Percentiles rank a stretch among this genome's conserved stretches.
Conservation (phyloP, 129 eudicot species). For the Arctium minus region DNA sequence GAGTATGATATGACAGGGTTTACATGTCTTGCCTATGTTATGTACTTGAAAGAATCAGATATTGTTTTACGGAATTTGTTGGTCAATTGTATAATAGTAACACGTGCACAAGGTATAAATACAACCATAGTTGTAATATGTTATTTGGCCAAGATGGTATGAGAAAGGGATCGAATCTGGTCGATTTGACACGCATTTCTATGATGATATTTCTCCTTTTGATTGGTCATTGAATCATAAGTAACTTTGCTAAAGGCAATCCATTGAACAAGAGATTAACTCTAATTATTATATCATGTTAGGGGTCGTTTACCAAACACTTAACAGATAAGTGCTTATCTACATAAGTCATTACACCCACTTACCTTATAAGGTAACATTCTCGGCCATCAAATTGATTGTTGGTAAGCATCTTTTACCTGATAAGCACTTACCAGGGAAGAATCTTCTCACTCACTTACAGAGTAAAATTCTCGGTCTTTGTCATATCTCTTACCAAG, state of each 20-base stretch:
- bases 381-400: too few relatives aligned
- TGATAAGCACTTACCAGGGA: too few relatives aligned
- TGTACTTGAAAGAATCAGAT: neutral
- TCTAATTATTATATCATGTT: neutral
- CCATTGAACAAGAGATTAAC: neutral
- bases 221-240: slow-evolving; percentile 6
- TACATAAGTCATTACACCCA: too few relatives aligned
- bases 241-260: neutral
- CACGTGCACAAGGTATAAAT: neutral
- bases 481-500: too few relatives aligned
- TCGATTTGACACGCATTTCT: neutral
- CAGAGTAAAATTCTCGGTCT: too few relatives aligned
- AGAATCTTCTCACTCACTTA: too few relatives aligned
- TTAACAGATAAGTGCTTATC: too few relatives aligned
- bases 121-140: neutral
- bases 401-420: too few relatives aligned
- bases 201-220: neutral
- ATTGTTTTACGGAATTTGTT: neutral
- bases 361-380: too few relatives aligned
- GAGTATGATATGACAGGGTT: neutral
- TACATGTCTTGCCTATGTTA: neutral
- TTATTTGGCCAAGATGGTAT: neutral
- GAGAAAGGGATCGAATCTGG: neutral
- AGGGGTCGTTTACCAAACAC: too few relatives aligned
- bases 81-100: neutral